phyloP scores from a whole-genome alignment of 805 yeast genomes.

The Ogataea salicorniae region DNA sequence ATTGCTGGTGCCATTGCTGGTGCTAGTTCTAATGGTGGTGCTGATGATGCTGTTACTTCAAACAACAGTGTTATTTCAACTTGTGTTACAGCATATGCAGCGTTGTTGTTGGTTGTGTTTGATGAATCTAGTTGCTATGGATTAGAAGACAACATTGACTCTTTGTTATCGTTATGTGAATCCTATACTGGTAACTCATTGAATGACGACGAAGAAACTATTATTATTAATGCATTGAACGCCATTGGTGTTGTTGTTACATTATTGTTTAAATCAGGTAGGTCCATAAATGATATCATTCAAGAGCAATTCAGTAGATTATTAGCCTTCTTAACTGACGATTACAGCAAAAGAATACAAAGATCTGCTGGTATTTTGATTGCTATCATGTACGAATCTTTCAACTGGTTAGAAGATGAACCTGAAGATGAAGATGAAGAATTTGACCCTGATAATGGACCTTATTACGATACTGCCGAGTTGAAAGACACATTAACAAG shows the following conservation, averaged over 20 bases:
- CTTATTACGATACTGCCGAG: conserved; percentile 50
- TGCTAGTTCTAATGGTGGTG: neutral
- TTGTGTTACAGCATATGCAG: conserved; percentile 22
- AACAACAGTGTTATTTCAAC: conserved; percentile 11
- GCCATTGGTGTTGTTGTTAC: conserved; percentile 43
- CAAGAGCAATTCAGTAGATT: conserved; percentile 37
- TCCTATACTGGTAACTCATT: conserved; percentile 24
- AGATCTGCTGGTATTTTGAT: conserved; percentile 52
- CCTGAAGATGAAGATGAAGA: conserved; percentile 38
- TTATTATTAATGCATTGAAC: conserved; percentile 41
- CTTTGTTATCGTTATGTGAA: conserved; percentile 42
- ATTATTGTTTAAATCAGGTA: conserved; percentile 36
- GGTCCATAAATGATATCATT: conserved; percentile 32
- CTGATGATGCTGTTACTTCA: conserved; percentile 7
- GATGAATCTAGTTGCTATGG: conserved; percentile 48
- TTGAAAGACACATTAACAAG: conserved; percentile 36
- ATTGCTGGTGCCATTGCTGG: neutral
- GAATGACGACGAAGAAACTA: conserved; percentile 35
- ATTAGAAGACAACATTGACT: conserved; percentile 38
- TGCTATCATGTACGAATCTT: conserved; percentile 53
- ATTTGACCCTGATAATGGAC: conserved; percentile 33
- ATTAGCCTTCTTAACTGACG: conserved; percentile 37
- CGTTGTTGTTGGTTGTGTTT: conserved; percentile 37
- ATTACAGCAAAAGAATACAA: conserved; percentile 37
- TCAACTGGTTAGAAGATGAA: conserved; percentile 24